Evolutionary conservation across 345 rosid genomes (phyloP), one percentile per base, ranked within the genome.

Genomic region (Salix udensis): DNA sequence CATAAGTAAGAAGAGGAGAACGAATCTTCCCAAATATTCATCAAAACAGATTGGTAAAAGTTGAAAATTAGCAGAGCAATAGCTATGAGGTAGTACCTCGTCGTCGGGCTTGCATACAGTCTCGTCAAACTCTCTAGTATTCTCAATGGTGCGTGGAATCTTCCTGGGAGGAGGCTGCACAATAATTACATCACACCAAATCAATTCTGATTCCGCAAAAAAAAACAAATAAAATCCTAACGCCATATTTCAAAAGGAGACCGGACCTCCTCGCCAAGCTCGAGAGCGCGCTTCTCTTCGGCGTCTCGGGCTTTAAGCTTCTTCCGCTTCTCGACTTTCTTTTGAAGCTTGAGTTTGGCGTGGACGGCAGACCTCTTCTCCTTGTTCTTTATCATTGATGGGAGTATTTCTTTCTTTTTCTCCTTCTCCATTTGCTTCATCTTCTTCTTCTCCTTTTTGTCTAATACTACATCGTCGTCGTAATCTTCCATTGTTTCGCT

Each of bases 51-150:
- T 40, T 2, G 12, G 44, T 40, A 40, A 0, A 40, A 40, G 1
- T 10, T 19, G 14, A 60, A 19, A 60, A 50, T 16, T 28, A 31
- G 7, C 74, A 72, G 66, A 28, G 9, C 13, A 4, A 2, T 26
- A 55, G 5, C 46, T 68, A 67, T 66, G 55, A 67, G 37, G 31
- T 28, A 36, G 15, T 77, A 95, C 99, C 92, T 96, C 99, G 18
- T 94, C 99, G 55, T 93, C 95, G 5, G 97, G 95, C 86, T 82
- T 87, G 88, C 97, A 96, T 48, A 96, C 87, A 1, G 98, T 96
- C 76, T 94, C 98, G 73, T 96, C 99, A 4, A 71, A 9, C 84
- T 96, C 99, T 70, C 99, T 87, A 4, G 98, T 92, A 76, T 96
- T 96, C 88, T 96, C 99, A 65, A 96, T 92, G 31, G 97, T 96